phyloP scores from a whole-genome alignment of 2,329 filamentous ascomycete species.

The Penicillium sumatraense region DNA sequence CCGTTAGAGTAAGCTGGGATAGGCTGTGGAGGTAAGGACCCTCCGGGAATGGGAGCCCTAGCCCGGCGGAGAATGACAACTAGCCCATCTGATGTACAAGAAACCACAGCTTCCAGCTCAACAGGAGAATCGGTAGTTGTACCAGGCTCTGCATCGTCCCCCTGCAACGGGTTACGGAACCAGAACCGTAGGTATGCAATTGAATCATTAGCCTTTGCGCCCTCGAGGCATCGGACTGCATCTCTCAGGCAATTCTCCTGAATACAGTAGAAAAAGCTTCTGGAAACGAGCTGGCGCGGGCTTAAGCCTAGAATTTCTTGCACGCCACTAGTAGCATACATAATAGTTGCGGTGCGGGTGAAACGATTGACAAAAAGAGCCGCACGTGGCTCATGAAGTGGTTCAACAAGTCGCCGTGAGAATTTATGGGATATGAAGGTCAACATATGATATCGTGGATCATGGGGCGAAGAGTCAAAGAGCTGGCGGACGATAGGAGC shows the following conservation, averaged over 20 bases:
- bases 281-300: constrained; percentile 70
- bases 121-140: constrained; percentile 42
- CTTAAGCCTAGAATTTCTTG: constrained; percentile 74
- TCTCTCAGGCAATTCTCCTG: constrained; percentile 72
- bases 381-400: constrained; percentile 76
- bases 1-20: constrained; percentile 61
- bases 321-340: constrained; percentile 83
- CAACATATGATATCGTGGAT: constrained; percentile 88
- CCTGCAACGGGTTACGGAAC: constrained; percentile 73
- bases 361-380: constrained; percentile 87
- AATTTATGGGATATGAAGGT: constrained; percentile 85
- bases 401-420: constrained; percentile 53
- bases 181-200: constrained; percentile 88
- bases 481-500: constrained; percentile 78
- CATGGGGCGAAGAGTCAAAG: constrained; percentile 79
- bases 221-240: constrained; percentile 78
- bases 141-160: constrained; percentile 37
- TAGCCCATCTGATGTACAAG: constrained; percentile 84
- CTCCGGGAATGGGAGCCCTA: constrained; percentile 65
- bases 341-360: constrained; percentile 78
- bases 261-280: constrained; percentile 88
- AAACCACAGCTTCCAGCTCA: constrained; percentile 87
- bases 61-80: constrained; percentile 80
- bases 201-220: constrained; percentile 86
- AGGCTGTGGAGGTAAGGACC: constrained; percentile 45